phyloP scores from a whole-genome alignment of 495 filamentous ascomycete genomes.

The Penicillium fimorum region DNA sequence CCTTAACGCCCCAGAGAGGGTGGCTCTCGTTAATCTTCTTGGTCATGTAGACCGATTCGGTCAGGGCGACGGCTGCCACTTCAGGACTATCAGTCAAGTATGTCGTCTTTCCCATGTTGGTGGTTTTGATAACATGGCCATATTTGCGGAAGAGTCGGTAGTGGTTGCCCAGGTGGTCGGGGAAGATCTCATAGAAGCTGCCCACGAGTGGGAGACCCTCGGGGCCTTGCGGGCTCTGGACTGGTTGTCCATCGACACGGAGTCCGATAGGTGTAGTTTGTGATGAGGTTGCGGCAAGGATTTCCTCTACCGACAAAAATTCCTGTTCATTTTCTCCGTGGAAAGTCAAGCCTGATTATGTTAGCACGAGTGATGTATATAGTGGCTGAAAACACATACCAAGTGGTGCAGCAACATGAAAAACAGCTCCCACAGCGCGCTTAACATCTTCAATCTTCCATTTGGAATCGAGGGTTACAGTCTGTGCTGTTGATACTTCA shows the following conservation, averaged over 20 bases:
- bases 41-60: slow-evolving; percentile 49
- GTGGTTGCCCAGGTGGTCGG: slow-evolving; percentile 60
- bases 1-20: slow-evolving; percentile 49
- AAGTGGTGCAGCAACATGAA: slow-evolving; percentile 22
- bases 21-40: slow-evolving; percentile 52
- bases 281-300: slow-evolving; percentile 22
- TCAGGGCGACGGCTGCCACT: slow-evolving; percentile 35
- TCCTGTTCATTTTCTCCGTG: slow-evolving; percentile 23
- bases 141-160: slow-evolving; percentile 54
- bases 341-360: slow-evolving; percentile 37
- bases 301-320: slow-evolving; percentile 26
- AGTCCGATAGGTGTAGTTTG: slow-evolving; percentile 33
- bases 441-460: slow-evolving; percentile 30
- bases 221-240: slow-evolving; percentile 47
- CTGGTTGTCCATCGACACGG: slow-evolving; percentile 43
- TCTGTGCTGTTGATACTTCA: slow-evolving; percentile 20
- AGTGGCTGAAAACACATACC: slow-evolving; percentile 9
- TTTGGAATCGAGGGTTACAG: slow-evolving; percentile 19
- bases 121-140: slow-evolving; percentile 55
- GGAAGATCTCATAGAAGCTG: slow-evolving; percentile 55
- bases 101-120: slow-evolving; percentile 50
- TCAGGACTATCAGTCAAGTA: slow-evolving; percentile 52
- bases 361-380: not conserved
- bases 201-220: slow-evolving; percentile 49
- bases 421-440: slow-evolving; percentile 21